A percentile compares a stretch with the other conserved stretches of the same genome.
These are phyloP conservation scores for Hypocrella siamensis DNA, from an alignment of 2,329 filamentous ascomycete genomes.

Conservation along the genomic window DNA sequence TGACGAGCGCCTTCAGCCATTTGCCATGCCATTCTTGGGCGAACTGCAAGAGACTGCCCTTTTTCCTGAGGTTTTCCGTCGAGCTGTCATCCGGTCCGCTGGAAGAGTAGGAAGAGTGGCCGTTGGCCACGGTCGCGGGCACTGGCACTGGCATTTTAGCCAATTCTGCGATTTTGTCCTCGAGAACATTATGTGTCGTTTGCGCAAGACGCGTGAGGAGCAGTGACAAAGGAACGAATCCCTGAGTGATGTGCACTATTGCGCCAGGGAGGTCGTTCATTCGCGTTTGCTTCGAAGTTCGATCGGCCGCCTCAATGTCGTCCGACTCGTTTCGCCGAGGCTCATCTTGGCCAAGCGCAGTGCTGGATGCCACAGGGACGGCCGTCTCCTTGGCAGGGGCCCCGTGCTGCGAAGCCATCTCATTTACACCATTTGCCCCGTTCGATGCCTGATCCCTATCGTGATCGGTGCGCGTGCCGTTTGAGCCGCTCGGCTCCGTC, in stretches of 20 bases:
- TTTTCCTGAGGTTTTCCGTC: conserved; percentile 57
- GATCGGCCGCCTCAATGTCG: neutral
- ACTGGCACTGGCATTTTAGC: conserved; percentile 51
- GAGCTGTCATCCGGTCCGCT: conserved; percentile 38
- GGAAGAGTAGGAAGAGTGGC: conserved; percentile 21
- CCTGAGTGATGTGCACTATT: conserved; percentile 56
- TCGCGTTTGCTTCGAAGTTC: conserved; percentile 9
- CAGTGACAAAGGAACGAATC: conserved; percentile 59
- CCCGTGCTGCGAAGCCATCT: conserved; percentile 8
- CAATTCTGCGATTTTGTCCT: conserved; percentile 53
- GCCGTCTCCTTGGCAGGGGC: conserved; percentile 18
- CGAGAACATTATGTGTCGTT: conserved; percentile 64
- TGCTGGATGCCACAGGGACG: conserved; percentile 2
- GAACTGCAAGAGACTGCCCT: conserved; percentile 59
- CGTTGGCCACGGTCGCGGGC: conserved; percentile 32
- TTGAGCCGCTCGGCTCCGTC: conserved; percentile 39
- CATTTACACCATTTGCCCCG: conserved; percentile 24
- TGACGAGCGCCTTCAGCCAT: conserved; percentile 85
- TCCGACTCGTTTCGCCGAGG: neutral
- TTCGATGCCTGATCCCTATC: conserved; percentile 31
- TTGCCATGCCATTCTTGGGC: conserved; percentile 65
- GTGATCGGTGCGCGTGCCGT: conserved; percentile 38
- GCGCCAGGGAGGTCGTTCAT: conserved; percentile 46
- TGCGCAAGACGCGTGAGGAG: conserved; percentile 70
- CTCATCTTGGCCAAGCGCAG: conserved; percentile 13